These are phyloP conservation scores for Mortierella hygrophila DNA, from an alignment of 192 early-diverging fungal species.

Conservation along the genomic window DNA sequence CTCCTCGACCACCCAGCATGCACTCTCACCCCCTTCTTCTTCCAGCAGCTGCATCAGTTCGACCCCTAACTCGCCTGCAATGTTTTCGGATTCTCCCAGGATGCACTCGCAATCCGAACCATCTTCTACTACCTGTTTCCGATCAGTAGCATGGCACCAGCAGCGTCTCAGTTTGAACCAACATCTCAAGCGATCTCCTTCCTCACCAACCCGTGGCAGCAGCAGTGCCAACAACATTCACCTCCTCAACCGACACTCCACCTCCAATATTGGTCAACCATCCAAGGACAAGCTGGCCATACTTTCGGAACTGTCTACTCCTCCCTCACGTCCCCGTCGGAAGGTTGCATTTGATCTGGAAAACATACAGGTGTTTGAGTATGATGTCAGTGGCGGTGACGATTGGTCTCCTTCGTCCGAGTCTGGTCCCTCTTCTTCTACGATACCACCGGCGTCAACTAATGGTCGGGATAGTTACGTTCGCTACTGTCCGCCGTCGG, in stretches of 20 bases:
- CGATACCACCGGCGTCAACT: not conserved
- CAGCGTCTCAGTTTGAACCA: constrained; percentile 3
- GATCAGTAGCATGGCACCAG: not conserved
- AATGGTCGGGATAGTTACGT: not conserved
- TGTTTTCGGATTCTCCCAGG: not conserved
- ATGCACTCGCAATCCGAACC: not conserved
- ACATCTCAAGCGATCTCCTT: constrained; percentile 28
- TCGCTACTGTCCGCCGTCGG: not conserved
- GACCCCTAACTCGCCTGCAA: not conserved
- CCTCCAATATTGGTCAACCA: not conserved
- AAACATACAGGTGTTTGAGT: constrained; percentile 40
- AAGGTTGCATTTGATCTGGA: constrained; percentile 39
- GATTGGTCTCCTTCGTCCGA: not conserved
- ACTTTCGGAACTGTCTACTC: not conserved
- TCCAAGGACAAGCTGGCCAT: not conserved
- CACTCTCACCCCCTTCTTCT: not conserved
- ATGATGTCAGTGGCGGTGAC: constrained; percentile 27
- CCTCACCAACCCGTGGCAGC: constrained; percentile 18
- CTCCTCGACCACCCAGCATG: not conserved
- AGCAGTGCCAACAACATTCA: not conserved
- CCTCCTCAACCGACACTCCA: not conserved
- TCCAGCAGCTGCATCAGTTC: not conserved
- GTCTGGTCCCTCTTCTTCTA: not conserved
- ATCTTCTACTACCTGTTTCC: not conserved
- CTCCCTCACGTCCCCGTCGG: not conserved